Conservation (phyloP, 441 rosid genomes). For the Adansonia rubrostipa region DNA sequence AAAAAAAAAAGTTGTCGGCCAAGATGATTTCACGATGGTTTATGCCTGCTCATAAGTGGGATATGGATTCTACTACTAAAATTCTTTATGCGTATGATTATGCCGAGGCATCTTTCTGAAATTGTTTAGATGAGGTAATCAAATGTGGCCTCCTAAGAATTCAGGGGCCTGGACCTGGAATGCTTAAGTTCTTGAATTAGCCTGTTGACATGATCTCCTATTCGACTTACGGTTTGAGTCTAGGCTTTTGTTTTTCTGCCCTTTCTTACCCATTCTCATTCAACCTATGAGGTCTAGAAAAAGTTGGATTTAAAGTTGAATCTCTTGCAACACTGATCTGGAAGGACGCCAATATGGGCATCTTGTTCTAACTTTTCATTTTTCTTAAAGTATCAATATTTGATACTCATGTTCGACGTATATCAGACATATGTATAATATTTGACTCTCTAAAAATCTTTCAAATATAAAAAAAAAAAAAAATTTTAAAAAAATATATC, state of each 20-base stretch:
- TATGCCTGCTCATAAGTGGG: background rate
- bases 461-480: too few relatives aligned
- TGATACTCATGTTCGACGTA: too few relatives aligned
- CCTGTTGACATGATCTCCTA: background rate
- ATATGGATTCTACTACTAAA: background rate
- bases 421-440: too few relatives aligned
- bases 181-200: conserved; percentile 5
- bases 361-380: too few relatives aligned
- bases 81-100: background rate
- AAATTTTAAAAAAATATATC: too few relatives aligned
- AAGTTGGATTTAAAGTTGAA: background rate
- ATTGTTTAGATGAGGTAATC: background rate
- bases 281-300: background rate
- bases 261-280: background rate
- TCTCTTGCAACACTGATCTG: background rate
- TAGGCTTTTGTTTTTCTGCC: background rate
- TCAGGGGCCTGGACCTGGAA: background rate
- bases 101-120: background rate
- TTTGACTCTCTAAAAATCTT: too few relatives aligned
- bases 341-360: background rate
- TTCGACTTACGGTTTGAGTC: background rate
- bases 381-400: too few relatives aligned
- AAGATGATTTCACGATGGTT: background rate
- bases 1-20: background rate
- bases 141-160: background rate